These are phyloP conservation scores for Fusarium burgessii DNA, from an alignment of 2,329 filamentous ascomycete genomes.

Conservation along the genomic window DNA sequence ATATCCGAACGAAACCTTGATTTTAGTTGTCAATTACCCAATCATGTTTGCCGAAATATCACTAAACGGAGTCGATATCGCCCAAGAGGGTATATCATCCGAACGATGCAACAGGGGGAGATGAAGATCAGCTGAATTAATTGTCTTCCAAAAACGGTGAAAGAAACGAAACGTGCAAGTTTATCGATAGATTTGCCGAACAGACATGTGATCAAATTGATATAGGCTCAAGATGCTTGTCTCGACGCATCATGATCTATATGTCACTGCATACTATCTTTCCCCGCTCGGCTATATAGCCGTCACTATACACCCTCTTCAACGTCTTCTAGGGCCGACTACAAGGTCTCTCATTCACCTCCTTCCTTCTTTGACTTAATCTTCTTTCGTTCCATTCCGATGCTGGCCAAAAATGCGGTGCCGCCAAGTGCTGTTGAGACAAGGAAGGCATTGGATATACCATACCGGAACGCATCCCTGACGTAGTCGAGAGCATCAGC, in stretches of 20 bases:
- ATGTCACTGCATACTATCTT: not conserved
- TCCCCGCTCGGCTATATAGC: constrained; percentile 6
- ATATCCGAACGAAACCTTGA: constrained; percentile 8
- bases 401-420: constrained; percentile 31
- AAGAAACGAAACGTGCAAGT: not conserved
- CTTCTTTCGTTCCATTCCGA: constrained; percentile 34
- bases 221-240: not conserved
- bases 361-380: constrained; percentile 27
- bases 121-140: constrained; percentile 23
- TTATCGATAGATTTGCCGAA: not conserved
- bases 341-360: not conserved
- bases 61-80: not conserved
- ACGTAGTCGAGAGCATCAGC: constrained; percentile 14
- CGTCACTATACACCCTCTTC: not conserved
- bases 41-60: not conserved
- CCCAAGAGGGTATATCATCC: constrained; percentile 23
- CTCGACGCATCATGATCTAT: not conserved
- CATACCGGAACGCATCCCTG: constrained; percentile 27
- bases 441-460: constrained; percentile 35
- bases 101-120: constrained; percentile 10
- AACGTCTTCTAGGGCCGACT: not conserved
- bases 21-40: constrained; percentile 9
- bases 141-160: not conserved
- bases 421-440: constrained; percentile 37
- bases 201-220: not conserved